Evolutionary conservation across 805 yeast genomes (phyloP), one percentile per base, ranked within the genome.

Genomic region (Candida caryicola): DNA sequence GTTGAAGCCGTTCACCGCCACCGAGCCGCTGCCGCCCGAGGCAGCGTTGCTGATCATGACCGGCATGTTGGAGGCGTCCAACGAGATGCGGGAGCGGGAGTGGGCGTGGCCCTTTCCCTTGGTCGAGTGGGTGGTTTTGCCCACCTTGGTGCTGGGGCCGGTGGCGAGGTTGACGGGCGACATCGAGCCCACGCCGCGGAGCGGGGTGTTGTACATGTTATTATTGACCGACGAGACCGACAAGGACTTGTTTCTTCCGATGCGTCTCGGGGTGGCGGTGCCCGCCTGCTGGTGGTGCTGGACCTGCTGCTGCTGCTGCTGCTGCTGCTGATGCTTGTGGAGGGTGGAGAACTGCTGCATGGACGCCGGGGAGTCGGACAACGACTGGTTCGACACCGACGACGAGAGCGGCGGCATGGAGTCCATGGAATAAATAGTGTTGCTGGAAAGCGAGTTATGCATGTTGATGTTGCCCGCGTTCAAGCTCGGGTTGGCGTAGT

Each of bases 71-170:
- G 50, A 43, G 1, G 60, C 61, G 46, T 69, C 74, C 14, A 66
- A 29, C 9, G 71, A 63, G 19, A 66, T 47, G 28, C 71, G 48
- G 2, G 76, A 70, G 32, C 69, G 51, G 3, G 74, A 63, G 35
- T 76, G 48, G 23, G 61, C 49, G 47, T 71, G 76, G 26, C 62
- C 59, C 49, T 57, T 50, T 33, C 43, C 28, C 52, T 54, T 47
- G 41, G 49, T 21, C 8, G 48, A 34, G 37, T 54, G 60, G 1
- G 74, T 72, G 6, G 73, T 60, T 49, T 68, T 68, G 37, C 57
- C 49, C 17, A 69, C 57, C 43, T 63, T 64, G 28, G 41, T 44
- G 7, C 30, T 13, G n/a, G 39, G 42, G 9, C 34, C 37, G 10
- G 35, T 37, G 9, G 51, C 49, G 21, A 51, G 40, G 30, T 54